Evolutionary conservation across 805 yeast genomes (phyloP), one percentile per base, ranked within the genome.

Genomic region (Naumovozyma baii): DNA sequence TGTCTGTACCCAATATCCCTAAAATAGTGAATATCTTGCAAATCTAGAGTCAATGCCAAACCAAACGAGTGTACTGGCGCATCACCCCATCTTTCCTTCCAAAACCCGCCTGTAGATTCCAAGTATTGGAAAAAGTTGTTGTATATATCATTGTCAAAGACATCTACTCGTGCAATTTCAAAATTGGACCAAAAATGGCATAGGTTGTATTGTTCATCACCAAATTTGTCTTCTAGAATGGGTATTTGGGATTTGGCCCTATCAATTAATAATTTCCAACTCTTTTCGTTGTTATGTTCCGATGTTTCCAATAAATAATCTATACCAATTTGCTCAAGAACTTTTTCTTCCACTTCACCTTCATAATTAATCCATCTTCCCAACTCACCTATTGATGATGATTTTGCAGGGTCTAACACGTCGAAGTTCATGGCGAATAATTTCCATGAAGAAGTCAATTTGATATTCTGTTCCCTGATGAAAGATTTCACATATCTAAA

Each of bases 51-150:
- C 72, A 92, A 69, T 0, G 86, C 90, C 4, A 83, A 74, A 0
- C 94, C 97, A 17, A 92, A 61, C 0, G 96, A 80, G 58, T 87
- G 96, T 3, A 90, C 78, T 0, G 96, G 95, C 0, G 96, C 96
- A 68, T 90, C 97, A 2, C 97, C 97, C 97, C 97, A 90, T 53
- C 98, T 67, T 59, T 92, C 96, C 39, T 73, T 71, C 70, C 78
- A 87, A 55, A 90, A 88, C 0, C 97, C 96, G 9, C 88, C 85
- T 3, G 77, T 64, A 5, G 60, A 37, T 40, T 92, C 96, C 36
- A 90, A 61, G 49, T 67, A 73, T 31, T 77, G 63, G 58, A 84
- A 85, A 57, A 79, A 88, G 18, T 68, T 67, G 37, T 75, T 69
- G 61, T 90, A 92, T 16, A 69, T 57, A 4, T 73, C 70, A 17